Conservation (phyloP, 352 stramenopile species). For the Phytophthora macrochlamydospora region DNA sequence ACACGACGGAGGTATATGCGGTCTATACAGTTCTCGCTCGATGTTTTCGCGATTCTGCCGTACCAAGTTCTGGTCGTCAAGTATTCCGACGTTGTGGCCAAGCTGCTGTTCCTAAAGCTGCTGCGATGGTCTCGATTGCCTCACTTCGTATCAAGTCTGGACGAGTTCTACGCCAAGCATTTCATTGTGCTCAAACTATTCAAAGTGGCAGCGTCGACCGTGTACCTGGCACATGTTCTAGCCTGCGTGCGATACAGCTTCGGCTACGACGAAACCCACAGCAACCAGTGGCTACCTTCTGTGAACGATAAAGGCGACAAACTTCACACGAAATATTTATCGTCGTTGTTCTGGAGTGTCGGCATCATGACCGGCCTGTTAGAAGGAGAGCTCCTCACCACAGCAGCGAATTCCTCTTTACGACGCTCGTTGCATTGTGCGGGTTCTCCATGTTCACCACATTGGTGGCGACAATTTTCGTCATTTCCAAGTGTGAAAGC, state of each 20-base stretch:
- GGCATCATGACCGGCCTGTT: constrained; percentile 57
- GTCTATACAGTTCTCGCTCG: constrained; percentile 50
- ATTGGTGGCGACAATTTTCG: constrained; percentile 64
- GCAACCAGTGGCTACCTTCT: constrained; percentile 29
- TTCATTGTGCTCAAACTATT: constrained; percentile 58
- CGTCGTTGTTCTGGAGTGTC: constrained; percentile 57
- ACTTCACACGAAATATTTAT: constrained; percentile 35
- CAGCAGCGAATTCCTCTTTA: constrained; percentile 52
- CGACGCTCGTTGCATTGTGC: constrained; percentile 42
- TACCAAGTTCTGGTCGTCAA: constrained; percentile 26
- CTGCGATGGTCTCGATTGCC: constrained; percentile 46
- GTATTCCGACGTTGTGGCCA: neutral
- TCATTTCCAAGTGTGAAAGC: constrained; percentile 74
- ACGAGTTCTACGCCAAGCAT: constrained; percentile 57
- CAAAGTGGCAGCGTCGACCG: constrained; percentile 44
- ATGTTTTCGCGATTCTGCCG: constrained; percentile 46
- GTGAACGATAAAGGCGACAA: constrained; percentile 5
- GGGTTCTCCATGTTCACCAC: constrained; percentile 69
- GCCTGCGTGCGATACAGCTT: constrained; percentile 55
- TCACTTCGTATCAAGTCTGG: constrained; percentile 51
- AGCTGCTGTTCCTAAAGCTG: constrained; percentile 59
- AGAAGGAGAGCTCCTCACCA: constrained; percentile 46
- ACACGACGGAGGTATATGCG: constrained; percentile 45
- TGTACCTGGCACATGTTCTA: constrained; percentile 54
- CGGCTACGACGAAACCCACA: constrained; percentile 10